Evolutionary conservation across 2,329 filamentous ascomycete genomes (phyloP), one percentile per base, ranked within the genome.

Genomic region (Westerdykella ornata): DNA sequence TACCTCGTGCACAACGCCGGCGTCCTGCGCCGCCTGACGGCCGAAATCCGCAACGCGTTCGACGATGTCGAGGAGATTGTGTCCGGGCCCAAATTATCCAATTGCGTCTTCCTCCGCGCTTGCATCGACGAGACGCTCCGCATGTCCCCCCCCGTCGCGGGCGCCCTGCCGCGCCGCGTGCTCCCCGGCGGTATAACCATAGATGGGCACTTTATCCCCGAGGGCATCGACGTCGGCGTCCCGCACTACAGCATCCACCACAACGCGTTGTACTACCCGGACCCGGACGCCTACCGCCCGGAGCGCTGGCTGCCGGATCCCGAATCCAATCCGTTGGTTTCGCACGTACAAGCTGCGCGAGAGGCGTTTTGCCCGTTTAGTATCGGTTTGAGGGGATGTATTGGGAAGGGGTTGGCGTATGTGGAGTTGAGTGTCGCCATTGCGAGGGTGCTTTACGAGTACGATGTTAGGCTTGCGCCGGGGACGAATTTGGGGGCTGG

Each of bases 351-450:
- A 7, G 53, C 56, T 9, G 82, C 84, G 2, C 76, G 82, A 38
- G 74, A 72, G 26, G 85, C 85, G 0, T 90, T 85, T 65, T 87
- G 82, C 47, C 83, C 86, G 1, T 88, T 88, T 53, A 81, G 76
- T 35, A 70, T 85, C 46, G 84, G 84, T 0, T 79, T 82, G 0
- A 69, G 83, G 9, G 81, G 81, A 2, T 88, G 84, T 56, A 84
- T 87, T 41, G 84, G 83, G 0, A 86, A 85, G 71, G 74, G 75
- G 0, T 65, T 85, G 34, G 81, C 81, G 2, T 83, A 85, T 52
- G 72, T 77, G 34, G 82, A 85, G 68, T 76, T 85, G 74, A 76
- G 70, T 38, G 74, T 77, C 4, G 76, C 80, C 2, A 60, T 85
- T 41, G 81, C 81, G 26, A 65, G 81, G 12, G 69, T 79, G 15